Base-by-base conservation (phyloP, 2,329 filamentous ascomycete genomes). In the Aspergillus texensis region DNA sequence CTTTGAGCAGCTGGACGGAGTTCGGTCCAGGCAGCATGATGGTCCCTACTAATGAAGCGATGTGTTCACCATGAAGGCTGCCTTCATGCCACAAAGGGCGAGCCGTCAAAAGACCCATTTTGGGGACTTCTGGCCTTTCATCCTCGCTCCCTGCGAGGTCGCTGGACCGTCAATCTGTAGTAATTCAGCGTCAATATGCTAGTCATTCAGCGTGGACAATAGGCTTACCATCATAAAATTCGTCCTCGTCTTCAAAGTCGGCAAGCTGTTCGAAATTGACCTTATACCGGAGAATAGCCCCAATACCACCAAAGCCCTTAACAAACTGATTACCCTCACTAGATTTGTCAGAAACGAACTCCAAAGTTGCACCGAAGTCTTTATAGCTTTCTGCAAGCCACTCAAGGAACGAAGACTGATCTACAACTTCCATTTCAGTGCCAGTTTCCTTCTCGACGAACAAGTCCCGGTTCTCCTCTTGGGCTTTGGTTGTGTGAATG, bases 251-350 rank as follows among this genome's bases (percentile, higher is more conserved):
- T 76, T 91, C 89, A 79, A 91, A 86, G 79, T 98, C 95, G 80
- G 91, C 91, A 81, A 99, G 87, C 82, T 99, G 96, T 83, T 99
- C 96, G 83, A 99, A 99, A 86, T 99, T 99, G 86, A 99, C 93
- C 86, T 97, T 97, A 89, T 99, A 99, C 73, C 95, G 93, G 78
- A 99, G 89, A 75, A 99, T 90, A 69, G 94, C 94, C 71, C 95
- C 95, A 73, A 99, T 97, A 77, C 95, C 95, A 89, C 95, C 95
- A 77, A 99, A 99, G 68, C 95, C 95, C 85, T 97, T 98, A 75
- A 99, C 95, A 82, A 99, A 99, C 85, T 99, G 95, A 83, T 99
- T 99, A 78, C 95, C 95, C 83, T 99, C 95, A 65, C 92, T 96
- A 65, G 94, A 98, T 70, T 93, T 91, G 79, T 99, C 96, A 56